phyloP scores from a whole-genome alignment of 1,284 basidiomycete genomes.

The Ustilago shanxiensis region DNA sequence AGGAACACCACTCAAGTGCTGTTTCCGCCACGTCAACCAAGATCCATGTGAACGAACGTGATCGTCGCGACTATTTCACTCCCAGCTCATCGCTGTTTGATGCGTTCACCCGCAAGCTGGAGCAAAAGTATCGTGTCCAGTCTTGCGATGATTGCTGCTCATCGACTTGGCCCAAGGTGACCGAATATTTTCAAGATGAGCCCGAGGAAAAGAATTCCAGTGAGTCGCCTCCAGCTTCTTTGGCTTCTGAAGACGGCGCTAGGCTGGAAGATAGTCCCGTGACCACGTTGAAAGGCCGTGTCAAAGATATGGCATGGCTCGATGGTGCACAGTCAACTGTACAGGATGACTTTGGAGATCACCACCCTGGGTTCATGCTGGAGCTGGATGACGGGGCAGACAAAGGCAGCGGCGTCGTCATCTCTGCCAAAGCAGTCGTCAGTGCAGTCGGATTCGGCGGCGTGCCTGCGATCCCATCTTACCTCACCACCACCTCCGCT shows the following conservation, averaged over 20 bases:
- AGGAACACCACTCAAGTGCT: slow-evolving; percentile 14
- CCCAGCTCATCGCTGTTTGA: slow-evolving; percentile 67
- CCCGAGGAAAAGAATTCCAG: neutral
- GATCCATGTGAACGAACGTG: slow-evolving; percentile 69
- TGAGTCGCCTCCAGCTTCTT: neutral
- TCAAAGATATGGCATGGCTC: slow-evolving; percentile 40
- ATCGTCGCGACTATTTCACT: slow-evolving; percentile 69
- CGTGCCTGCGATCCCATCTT: slow-evolving; percentile 58
- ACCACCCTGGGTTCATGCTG: slow-evolving; percentile 42
- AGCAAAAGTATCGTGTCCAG: slow-evolving; percentile 51
- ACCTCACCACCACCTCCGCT: slow-evolving; percentile 8
- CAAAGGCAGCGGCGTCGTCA: neutral
- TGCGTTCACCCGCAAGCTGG: slow-evolving; percentile 51
- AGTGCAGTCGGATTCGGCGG: slow-evolving; percentile 68
- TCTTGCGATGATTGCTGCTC: slow-evolving; percentile 15
- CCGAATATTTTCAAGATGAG: slow-evolving; percentile 16
- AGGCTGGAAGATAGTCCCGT: slow-evolving; percentile 9
- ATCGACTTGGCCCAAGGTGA: slow-evolving; percentile 20
- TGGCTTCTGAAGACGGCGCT: neutral
- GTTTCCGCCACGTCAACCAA: slow-evolving; percentile 11
- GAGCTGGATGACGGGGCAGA: slow-evolving; percentile 18
- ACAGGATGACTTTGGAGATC: slow-evolving; percentile 32
- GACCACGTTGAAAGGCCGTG: slow-evolving; percentile 19
- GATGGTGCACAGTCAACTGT: slow-evolving; percentile 32
- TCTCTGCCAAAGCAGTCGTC: slow-evolving; percentile 58